Conservation (phyloP, 1,284 basidiomycete genomes). For the Cutaneotrichosporon mucoides region DNA sequence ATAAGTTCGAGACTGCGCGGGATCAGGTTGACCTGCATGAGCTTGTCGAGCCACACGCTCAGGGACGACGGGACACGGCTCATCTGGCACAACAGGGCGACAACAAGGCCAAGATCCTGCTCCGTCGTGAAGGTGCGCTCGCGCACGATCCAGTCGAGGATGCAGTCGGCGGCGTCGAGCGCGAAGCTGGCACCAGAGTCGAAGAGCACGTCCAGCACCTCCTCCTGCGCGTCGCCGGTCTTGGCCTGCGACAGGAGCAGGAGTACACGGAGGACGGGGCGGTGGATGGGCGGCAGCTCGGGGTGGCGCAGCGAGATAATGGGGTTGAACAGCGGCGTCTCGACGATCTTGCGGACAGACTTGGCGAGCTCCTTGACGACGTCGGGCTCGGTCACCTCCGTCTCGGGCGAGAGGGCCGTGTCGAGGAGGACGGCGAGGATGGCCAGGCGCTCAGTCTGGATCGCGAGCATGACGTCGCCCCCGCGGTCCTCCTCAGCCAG, state of each 20-base stretch:
- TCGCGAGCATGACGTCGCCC: conserved; percentile 78
- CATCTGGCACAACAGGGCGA: conserved; percentile 38
- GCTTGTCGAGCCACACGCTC: conserved; percentile 66
- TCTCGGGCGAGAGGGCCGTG: conserved; percentile 57
- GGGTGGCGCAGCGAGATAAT: conserved; percentile 67
- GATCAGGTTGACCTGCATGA: conserved; percentile 77
- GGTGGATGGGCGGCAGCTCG: conserved; percentile 69
- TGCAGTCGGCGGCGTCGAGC: conserved; percentile 37
- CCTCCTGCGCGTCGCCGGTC: conserved; percentile 9
- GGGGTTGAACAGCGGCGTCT: conserved; percentile 70
- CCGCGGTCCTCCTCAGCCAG: conserved; percentile 66
- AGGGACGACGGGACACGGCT: conserved; percentile 18
- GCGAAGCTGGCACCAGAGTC: conserved; percentile 33
- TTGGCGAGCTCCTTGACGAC: conserved; percentile 57
- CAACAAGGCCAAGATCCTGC: conserved; percentile 35
- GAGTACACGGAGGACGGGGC: conserved; percentile 69
- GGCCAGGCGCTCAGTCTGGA: conserved; percentile 70
- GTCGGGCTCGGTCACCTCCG: conserved; percentile 50
- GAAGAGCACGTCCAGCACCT: conserved; percentile 25
- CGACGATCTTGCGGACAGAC: conserved; percentile 63
- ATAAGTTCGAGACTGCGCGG: conserved; percentile 71
- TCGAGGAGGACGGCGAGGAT: conserved; percentile 73
- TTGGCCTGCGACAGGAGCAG: conserved; percentile 58
- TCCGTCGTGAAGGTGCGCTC: conserved; percentile 11
- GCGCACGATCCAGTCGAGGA: conserved; percentile 31